These are phyloP conservation scores for Cyclaneusma minus DNA, from an alignment of 2,329 filamentous ascomycete species.

Conservation along the genomic window DNA sequence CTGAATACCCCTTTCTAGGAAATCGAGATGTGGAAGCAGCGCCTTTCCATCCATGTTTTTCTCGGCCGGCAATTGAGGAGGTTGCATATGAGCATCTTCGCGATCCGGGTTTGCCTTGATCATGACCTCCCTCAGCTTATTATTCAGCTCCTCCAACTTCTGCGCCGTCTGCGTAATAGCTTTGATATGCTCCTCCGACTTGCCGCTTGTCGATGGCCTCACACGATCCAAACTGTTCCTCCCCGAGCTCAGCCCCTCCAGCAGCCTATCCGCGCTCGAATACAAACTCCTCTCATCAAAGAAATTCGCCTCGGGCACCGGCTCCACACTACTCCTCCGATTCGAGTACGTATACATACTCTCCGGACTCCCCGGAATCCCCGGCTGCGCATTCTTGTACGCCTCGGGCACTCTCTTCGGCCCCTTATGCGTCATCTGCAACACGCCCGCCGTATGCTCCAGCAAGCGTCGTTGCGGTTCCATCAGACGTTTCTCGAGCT, in stretches of 20 bases:
- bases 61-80: slow-evolving; percentile 13
- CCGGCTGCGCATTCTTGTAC: slow-evolving; percentile 23
- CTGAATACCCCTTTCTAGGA: slow-evolving; percentile 50
- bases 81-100: slow-evolving; percentile 8
- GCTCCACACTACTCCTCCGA: slow-evolving; percentile 41
- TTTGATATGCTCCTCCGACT: slow-evolving; percentile 22
- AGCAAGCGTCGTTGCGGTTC: slow-evolving; percentile 62
- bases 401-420: slow-evolving; percentile 32
- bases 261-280: slow-evolving; percentile 45
- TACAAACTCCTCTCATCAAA: slow-evolving; percentile 72
- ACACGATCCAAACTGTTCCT: slow-evolving; percentile 11
- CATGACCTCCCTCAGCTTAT: slow-evolving; percentile 50
- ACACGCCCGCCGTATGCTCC: slow-evolving; percentile 80
- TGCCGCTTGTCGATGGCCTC: too few species aligned
- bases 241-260: slow-evolving; percentile 12
- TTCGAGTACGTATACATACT: slow-evolving; percentile 58
- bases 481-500: slow-evolving; percentile 61
- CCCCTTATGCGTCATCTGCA: slow-evolving; percentile 77
- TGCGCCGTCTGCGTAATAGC: slow-evolving; percentile 45
- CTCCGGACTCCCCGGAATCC: slow-evolving; percentile 60
- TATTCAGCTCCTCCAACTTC: slow-evolving; percentile 53
- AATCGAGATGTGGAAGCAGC: slow-evolving; percentile 46
- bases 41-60: slow-evolving; percentile 30
- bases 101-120: slow-evolving; percentile 40
- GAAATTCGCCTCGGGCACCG: slow-evolving; percentile 37